phyloP scores from a whole-genome alignment of 805 yeast genomes.

The Maudiozyma pseudohumilis region DNA sequence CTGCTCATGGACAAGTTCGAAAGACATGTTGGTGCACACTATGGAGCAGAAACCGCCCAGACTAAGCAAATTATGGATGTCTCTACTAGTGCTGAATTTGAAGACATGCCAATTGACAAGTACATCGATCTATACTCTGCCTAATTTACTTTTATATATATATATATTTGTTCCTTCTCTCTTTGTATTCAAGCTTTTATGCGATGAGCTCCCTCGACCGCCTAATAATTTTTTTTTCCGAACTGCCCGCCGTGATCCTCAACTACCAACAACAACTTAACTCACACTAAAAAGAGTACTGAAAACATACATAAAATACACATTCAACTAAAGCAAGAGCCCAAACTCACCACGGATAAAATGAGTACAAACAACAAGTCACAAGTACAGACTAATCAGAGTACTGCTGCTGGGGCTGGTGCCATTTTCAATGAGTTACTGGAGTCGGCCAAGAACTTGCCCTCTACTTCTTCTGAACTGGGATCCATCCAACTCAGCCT shows the following conservation, averaged over 20 bases:
- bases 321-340: no score
- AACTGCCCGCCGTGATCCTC: no score
- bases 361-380: background rate
- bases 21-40: slow-evolving; percentile 40
- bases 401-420: slow-evolving; percentile 6
- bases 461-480: slow-evolving; percentile 51
- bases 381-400: background rate
- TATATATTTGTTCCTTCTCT: no score
- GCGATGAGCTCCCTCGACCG: no score
- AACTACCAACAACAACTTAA: no score
- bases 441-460: slow-evolving; percentile 69
- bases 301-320: no score
- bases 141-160: no score
- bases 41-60: slow-evolving; percentile 26
- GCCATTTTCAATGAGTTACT: slow-evolving; percentile 53
- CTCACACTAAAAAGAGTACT: no score
- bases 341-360: no score
- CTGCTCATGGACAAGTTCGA: slow-evolving; percentile 41
- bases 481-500: slow-evolving; percentile 77
- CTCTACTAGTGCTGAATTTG: slow-evolving; percentile 28
- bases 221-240: no score
- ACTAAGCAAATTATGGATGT: slow-evolving; percentile 33
- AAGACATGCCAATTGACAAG: slow-evolving; percentile 37
- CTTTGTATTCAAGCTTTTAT: no score
- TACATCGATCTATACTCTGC: slow-evolving; percentile 40